Evolutionary conservation across 2,329 filamentous ascomycete species (phyloP).

Genomic region (Fusarium sulawesiense): DNA sequence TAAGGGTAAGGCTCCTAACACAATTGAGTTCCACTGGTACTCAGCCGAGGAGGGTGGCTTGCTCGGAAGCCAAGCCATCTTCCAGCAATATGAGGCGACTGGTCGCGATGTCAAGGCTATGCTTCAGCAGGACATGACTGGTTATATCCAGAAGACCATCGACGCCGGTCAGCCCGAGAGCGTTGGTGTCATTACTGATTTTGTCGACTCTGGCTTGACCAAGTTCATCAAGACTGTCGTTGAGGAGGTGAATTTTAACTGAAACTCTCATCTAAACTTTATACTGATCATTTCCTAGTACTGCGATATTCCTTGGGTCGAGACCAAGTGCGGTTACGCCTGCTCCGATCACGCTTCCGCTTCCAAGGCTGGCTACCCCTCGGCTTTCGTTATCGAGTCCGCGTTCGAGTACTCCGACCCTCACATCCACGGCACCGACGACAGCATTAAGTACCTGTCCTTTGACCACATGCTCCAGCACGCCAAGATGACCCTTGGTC

Average conservation of each 20-base stretch:
- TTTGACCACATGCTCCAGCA: conserved; percentile 96
- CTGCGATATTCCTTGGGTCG: conserved; percentile 86
- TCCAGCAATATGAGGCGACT: conserved; percentile 79
- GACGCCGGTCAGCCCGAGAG: conserved; percentile 85
- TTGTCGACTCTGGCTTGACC: conserved; percentile 83
- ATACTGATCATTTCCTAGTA: conserved; percentile 64
- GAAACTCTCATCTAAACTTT: background rate
- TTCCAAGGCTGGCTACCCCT: conserved; percentile 78
- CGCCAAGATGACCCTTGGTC: conserved; percentile 82
- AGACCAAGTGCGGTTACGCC: conserved; percentile 90
- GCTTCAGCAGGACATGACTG: conserved; percentile 99
- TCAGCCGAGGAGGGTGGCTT: conserved; percentile 89
- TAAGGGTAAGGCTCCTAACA: conserved; percentile 80
- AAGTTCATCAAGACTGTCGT: conserved; percentile 92
- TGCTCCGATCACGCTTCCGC: conserved; percentile 81
- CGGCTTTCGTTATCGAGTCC: conserved; percentile 81
- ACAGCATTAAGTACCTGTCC: conserved; percentile 76
- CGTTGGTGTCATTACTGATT: conserved; percentile 94
- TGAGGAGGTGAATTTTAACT: conserved; percentile 56
- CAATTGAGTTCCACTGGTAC: conserved; percentile 97
- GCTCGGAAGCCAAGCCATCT: conserved; percentile 90
- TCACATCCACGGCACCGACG: conserved; percentile 77
- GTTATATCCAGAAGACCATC: conserved; percentile 84
- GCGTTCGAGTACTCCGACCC: conserved; percentile 74
- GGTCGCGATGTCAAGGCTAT: conserved; percentile 88